phyloP scores from a whole-genome alignment of 2,329 filamentous ascomycete species.

The Parafenestella ontariensis region DNA sequence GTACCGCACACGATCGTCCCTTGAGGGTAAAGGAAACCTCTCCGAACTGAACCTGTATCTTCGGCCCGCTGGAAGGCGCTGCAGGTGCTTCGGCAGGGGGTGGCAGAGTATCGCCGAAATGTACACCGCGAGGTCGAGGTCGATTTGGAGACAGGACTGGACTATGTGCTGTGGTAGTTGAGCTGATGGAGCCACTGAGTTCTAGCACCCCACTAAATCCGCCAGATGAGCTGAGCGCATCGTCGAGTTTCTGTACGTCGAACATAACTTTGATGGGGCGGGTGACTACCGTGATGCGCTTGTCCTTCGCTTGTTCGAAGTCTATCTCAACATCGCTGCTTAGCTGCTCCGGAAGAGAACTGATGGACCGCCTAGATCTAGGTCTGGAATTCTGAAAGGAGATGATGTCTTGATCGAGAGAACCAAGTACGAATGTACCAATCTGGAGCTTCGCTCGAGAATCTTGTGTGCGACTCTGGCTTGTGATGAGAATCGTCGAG shows the following conservation, averaged over 20 bases:
- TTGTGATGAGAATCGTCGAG: constrained; percentile 32
- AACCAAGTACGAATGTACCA: constrained; percentile 56
- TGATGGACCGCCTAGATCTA: constrained; percentile 33
- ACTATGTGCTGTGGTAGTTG: constrained; percentile 64
- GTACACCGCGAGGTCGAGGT: constrained; percentile 57
- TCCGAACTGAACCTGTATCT: constrained; percentile 78
- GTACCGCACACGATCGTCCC: constrained; percentile 77
- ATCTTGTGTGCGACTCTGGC: constrained; percentile 20
- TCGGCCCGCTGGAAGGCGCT: constrained; percentile 50
- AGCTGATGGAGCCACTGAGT: constrained; percentile 82
- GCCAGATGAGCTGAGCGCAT: constrained; percentile 87
- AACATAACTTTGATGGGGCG: constrained; percentile 78
- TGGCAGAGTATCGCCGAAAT: constrained; percentile 61
- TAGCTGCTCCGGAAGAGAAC: constrained; percentile 29
- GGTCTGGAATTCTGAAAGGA: constrained; percentile 54
- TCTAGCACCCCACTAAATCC: constrained; percentile 91
- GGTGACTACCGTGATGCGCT: constrained; percentile 70
- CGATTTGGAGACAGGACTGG: constrained; percentile 41
- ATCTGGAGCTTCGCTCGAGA: constrained; percentile 37
- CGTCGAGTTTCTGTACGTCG: constrained; percentile 81
- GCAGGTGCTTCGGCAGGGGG: constrained; percentile 17
- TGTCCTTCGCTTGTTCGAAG: constrained; percentile 38
- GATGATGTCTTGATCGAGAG: constrained; percentile 58
- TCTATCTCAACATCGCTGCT: constrained; percentile 44
- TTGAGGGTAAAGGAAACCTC: constrained; percentile 79